Evolutionary conservation across 768 basidiomycete species (phyloP).

Genomic region (Pisolithus sp.): DNA sequence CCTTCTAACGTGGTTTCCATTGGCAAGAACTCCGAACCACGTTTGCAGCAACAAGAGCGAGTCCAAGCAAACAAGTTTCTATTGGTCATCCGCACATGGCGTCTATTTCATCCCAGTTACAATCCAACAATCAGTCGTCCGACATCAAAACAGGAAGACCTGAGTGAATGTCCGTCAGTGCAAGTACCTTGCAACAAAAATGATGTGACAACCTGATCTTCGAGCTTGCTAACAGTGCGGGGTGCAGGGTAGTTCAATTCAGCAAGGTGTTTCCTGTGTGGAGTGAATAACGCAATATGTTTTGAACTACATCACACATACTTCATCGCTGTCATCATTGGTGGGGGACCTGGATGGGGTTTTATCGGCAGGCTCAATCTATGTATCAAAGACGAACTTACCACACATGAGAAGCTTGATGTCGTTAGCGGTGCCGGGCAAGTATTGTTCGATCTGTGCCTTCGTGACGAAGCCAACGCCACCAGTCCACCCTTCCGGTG

Average conservation of each 20-base stretch:
- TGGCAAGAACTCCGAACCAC: too few relatives aligned
- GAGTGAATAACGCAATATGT: slow-evolving; percentile 2
- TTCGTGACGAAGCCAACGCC: slow-evolving; percentile 91
- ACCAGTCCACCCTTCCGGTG: slow-evolving; percentile 79
- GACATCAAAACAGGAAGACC: slow-evolving; percentile 38
- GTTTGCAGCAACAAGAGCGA: too few relatives aligned
- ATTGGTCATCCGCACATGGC: not conserved
- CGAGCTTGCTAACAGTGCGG: slow-evolving; percentile 86
- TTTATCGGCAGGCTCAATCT: not conserved
- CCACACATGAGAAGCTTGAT: slow-evolving; percentile 89
- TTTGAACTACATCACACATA: slow-evolving; percentile 28
- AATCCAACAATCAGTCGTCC: not conserved
- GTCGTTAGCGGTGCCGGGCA: slow-evolving; percentile 60
- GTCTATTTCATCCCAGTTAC: not conserved
- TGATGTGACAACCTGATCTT: slow-evolving; percentile 57
- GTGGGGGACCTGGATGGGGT: slow-evolving; percentile 50
- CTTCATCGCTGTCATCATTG: slow-evolving; percentile 79
- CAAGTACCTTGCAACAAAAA: not conserved
- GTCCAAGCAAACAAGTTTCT: too few relatives aligned
- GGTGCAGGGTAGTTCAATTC: slow-evolving; percentile 86
- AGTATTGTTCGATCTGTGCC: slow-evolving; percentile 78
- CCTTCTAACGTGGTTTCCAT: too few relatives aligned
- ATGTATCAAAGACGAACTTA: slow-evolving; percentile 30
- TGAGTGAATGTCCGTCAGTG: slow-evolving; percentile 16
- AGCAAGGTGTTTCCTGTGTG: slow-evolving; percentile 73